Base-by-base conservation (phyloP, 2,329 filamentous ascomycete species). In the Diaporthe ampelina region DNA sequence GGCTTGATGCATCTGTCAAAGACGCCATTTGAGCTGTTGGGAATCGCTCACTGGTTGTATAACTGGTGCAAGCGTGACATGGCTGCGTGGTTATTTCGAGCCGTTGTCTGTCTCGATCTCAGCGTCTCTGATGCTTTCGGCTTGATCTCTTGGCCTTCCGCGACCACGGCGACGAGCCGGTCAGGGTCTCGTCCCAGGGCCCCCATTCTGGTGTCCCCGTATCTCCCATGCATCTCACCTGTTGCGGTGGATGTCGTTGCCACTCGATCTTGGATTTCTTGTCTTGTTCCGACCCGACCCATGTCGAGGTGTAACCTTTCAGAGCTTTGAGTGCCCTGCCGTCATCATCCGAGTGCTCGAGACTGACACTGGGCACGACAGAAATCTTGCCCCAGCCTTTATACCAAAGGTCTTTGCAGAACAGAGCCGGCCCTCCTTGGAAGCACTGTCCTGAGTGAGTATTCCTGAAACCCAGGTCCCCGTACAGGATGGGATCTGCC, bases 381-480 rank as follows among this genome's bases (percentile, higher is more conserved):
- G 89, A 89, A 75, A 91, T 89, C 77, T 85, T 88, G 17, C 86
- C 83, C 74, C 84, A 85, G 3, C 88, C 87, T 7, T 79, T 76
- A 19, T 77, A 83, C 88, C 89, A 91, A 77, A 91, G 73, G 75
- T 91, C 89, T 74, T 91, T 91, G 76, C 87, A 88, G 57, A 91
- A 87, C 15, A 91, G 78, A 71, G 86, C 84, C 1, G 89, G 88
- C 78, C 91, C 90, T 3, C 89, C 89, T 75, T 88, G 85, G 15
- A 79, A 82, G 73, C 89, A 91, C 78, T 91, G 90, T 6, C 79
- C 82, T 19, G 78, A 77, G 21, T 79, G 74, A 8, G 81, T 77
- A 1, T 77, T 77, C 1, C 90, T 84, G 77, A 91, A 91, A 8
- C 78, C 76, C 3, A 91, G 79, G 13, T 81, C 81, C 0, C 81